Conservation (phyloP, 345 rosid genomes). For the Arabidopsis arenosa region DNA sequence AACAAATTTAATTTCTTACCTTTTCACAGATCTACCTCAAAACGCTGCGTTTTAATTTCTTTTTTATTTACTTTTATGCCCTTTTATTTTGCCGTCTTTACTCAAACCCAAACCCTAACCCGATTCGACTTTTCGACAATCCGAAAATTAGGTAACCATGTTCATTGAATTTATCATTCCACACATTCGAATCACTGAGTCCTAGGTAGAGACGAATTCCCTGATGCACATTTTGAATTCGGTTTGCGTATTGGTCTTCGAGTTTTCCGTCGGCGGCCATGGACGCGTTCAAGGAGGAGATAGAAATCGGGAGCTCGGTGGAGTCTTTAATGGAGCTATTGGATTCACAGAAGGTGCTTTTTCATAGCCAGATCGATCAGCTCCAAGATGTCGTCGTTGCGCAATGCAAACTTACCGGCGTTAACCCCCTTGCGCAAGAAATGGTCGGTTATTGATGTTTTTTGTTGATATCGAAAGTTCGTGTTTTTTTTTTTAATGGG, state of each 20-base stretch:
- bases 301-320: slow-evolving; percentile 66
- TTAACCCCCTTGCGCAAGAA: slow-evolving; percentile 97
- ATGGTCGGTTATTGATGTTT: slow-evolving; percentile 62
- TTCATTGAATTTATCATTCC: slow-evolving; percentile 22
- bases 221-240: slow-evolving; percentile 45
- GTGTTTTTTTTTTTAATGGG: background rate
- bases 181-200: slow-evolving; percentile 35
- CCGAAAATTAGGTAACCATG: slow-evolving; percentile 17
- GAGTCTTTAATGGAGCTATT: slow-evolving; percentile 68
- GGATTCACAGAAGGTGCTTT: slow-evolving; percentile 72
- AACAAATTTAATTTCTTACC: background rate
- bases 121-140: slow-evolving; percentile 3
- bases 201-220: slow-evolving; percentile 27
- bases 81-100: slow-evolving; percentile 30
- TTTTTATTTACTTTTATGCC: slow-evolving; percentile 34
- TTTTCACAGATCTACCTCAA: slow-evolving; percentile 19
- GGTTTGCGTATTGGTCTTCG: slow-evolving; percentile 42
- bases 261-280: slow-evolving; percentile 48
- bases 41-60: slow-evolving; percentile 18
- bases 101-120: slow-evolving; percentile 54
- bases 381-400: slow-evolving; percentile 74
- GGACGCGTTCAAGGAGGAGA: slow-evolving; percentile 60
- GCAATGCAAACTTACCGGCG: slow-evolving; percentile 97
- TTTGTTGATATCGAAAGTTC: background rate
- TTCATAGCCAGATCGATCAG: slow-evolving; percentile 88